phyloP scores from a whole-genome alignment of 2,329 filamentous ascomycete genomes.

The Chaetomium sp. region DNA sequence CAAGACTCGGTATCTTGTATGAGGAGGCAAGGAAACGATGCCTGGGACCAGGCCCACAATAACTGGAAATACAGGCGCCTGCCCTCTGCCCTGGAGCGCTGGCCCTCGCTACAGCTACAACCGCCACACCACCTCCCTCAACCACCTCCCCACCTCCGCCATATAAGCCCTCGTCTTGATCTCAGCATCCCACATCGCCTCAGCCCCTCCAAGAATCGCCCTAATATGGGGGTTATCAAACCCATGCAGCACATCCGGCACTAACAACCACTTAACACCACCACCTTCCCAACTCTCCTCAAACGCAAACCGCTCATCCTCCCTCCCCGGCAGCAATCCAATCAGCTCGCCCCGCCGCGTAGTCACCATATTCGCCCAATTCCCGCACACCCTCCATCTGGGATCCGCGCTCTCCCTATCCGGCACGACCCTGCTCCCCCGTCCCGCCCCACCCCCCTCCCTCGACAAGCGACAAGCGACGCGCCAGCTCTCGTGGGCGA shows the following conservation, averaged over 20 bases:
- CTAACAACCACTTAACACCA: constrained; percentile 46
- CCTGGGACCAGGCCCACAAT: neutral
- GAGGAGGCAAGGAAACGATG: too few species aligned
- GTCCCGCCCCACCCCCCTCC: constrained; percentile 16
- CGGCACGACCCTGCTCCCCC: constrained; percentile 32
- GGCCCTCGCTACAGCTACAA: too few species aligned
- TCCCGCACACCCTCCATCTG: constrained; percentile 24
- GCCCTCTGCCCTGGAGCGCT: neutral
- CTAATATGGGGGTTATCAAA: constrained; percentile 43
- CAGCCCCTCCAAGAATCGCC: constrained; percentile 37
- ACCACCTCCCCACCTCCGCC: constrained; percentile 35
- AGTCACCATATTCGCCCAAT: neutral
- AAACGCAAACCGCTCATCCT: constrained; percentile 39
- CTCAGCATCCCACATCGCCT: constrained; percentile 38
- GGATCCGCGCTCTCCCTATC: constrained; percentile 20
- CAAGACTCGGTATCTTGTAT: too few species aligned
- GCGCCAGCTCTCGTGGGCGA: constrained; percentile 47
- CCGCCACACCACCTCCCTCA: constrained; percentile 32
- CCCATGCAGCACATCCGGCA: constrained; percentile 47
- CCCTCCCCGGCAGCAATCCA: constrained; percentile 21
- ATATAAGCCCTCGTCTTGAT: constrained; percentile 36
- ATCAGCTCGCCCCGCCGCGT: constrained; percentile 16
- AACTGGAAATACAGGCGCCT: neutral
- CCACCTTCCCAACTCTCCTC: constrained; percentile 35
- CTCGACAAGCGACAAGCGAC: constrained; percentile 42